phyloP scores from a whole-genome alignment of 345 rosid species.

The Rubroshorea leprosula region DNA sequence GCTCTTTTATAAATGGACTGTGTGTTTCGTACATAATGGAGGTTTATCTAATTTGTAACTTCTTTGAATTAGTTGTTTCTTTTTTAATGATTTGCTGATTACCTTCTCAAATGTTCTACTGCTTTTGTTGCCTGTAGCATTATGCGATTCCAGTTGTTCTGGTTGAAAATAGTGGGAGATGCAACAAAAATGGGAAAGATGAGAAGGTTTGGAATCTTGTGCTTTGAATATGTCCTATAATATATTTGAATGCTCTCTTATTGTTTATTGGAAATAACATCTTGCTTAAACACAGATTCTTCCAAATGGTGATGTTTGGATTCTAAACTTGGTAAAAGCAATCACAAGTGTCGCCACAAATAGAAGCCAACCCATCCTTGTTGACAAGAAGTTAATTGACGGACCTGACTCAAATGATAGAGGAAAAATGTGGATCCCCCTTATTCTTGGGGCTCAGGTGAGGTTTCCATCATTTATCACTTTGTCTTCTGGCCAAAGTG shows the following conservation, averaged over 20 bases:
- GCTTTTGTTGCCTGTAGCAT: slow-evolving; percentile 31
- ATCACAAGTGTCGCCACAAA: slow-evolving; percentile 60
- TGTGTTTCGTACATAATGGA: not conserved
- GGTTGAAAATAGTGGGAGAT: slow-evolving; percentile 84
- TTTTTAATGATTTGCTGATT: not conserved
- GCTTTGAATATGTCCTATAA: slow-evolving; percentile 1
- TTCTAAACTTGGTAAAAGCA: slow-evolving; percentile 56
- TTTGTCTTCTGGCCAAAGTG: slow-evolving; percentile 12
- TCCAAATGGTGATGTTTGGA: slow-evolving; percentile 67
- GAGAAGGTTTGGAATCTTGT: slow-evolving; percentile 47
- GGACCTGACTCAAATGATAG: slow-evolving; percentile 60
- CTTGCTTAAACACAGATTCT: slow-evolving; percentile 38
- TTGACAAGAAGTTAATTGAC: slow-evolving; percentile 67
- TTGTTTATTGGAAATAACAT: slow-evolving; percentile 10
- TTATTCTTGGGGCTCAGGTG: slow-evolving; percentile 60
- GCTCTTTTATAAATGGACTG: slow-evolving; percentile 7
- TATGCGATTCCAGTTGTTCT: slow-evolving; percentile 45
- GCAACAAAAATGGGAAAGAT: slow-evolving; percentile 68
- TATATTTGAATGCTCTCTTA: not conserved
- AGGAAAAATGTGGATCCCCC: slow-evolving; percentile 65
- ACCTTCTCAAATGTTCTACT: not conserved
- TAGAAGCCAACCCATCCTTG: slow-evolving; percentile 41
- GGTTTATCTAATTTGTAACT: not conserved
- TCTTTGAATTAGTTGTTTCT: not conserved
- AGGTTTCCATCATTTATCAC: not conserved